Conservation (phyloP, 331 rosid species). For the Pyrus hybrid region DNA sequence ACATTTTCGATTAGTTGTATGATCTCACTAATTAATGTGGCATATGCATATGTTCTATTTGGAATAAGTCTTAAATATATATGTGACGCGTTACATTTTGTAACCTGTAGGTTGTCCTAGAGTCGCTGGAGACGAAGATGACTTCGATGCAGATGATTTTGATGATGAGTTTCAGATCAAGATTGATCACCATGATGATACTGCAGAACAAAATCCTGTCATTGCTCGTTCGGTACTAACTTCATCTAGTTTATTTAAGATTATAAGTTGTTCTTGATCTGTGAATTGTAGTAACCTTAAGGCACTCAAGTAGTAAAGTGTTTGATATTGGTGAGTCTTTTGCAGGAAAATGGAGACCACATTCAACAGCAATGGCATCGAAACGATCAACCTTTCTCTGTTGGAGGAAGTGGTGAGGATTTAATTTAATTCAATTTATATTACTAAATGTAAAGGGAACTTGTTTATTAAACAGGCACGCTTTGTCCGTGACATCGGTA, state of each 20-base stretch:
- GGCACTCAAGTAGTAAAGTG: neutral
- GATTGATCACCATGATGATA: constrained; percentile 30
- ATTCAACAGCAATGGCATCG: constrained; percentile 37
- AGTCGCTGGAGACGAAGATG: constrained; percentile 77
- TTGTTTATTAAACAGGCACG: no score
- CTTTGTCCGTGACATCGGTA: no score
- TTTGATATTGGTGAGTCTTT: neutral
- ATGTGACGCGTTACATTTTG: neutral
- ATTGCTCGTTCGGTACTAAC: constrained; percentile 40
- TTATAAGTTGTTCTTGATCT: neutral
- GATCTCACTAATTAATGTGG: neutral
- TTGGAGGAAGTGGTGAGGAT: constrained; percentile 52
- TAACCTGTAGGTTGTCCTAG: constrained; percentile 64
- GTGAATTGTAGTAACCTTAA: neutral
- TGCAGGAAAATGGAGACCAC: constrained; percentile 54
- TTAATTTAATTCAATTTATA: neutral
- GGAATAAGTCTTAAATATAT: neutral
- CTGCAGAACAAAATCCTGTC: constrained; percentile 12
- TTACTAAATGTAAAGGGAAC: neutral
- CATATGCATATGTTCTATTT: neutral
- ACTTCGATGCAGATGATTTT: constrained; percentile 61
- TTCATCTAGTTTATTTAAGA: neutral
- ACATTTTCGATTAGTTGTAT: neutral
- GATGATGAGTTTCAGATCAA: constrained; percentile 59
- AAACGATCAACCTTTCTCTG: constrained; percentile 41